Evolutionary conservation across 1,284 basidiomycete species (phyloP), one percentile per base, ranked within the genome.

Genomic region (Inonotus obliquus): DNA sequence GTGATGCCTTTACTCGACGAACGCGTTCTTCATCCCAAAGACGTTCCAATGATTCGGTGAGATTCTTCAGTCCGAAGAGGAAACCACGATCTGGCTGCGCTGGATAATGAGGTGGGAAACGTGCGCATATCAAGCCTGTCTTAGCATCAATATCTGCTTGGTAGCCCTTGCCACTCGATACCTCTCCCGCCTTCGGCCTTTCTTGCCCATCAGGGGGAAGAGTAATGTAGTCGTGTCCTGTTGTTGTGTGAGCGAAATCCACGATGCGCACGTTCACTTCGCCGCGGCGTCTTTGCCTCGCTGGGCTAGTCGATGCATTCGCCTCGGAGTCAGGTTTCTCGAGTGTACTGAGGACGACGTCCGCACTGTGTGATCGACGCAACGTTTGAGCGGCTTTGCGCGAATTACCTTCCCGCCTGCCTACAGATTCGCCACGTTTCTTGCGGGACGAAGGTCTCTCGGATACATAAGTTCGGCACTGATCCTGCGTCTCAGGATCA

Each of bases 241-340:
- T 98, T 7, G 96, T 98, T 63, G 96, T 98, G 73, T 98, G 96
- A 6, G 96, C 97, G 77, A 99, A 99, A 75, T 99, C 96, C 63
- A 99, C 97, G 61, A 99, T 87, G 29, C 96, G 92, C 66, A 99
- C 92, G 69, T 93, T 94, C 63, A 99, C 85, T 74, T 97, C 94
- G 45, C 97, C 97, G 23, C 92, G 86, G 70, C 82, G 23, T 80
- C 79, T 59, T 38, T 32, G 25, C n/a, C 59, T 39, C 17, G 35
- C 41, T 17, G 76, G 78, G 27, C 81, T 81, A 29, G 10, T 47
- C 23, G 39, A 57, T 2, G 35, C 48, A 35, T 59, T 51, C 11
- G 53, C 41, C 1, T 45, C 51, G 2, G 58, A 53, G 19, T 61
- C 59, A 39, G 84, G 83, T 70, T 84, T 84, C 0, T 79, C 81